These are phyloP conservation scores for Emergomyces orientalis DNA, from an alignment of 2,329 filamentous ascomycete genomes.

Conservation along the genomic window DNA sequence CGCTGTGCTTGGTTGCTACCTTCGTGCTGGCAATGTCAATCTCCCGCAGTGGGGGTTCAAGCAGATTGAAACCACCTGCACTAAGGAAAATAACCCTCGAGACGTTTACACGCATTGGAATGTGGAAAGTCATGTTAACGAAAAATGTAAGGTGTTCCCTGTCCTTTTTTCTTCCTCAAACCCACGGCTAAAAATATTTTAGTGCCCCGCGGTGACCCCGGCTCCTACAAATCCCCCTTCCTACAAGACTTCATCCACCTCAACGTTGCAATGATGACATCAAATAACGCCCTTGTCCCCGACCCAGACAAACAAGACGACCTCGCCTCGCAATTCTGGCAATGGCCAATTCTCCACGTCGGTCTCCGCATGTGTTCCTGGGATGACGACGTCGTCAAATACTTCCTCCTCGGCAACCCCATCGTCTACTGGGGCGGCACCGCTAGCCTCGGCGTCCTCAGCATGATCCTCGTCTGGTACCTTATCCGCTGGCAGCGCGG, in stretches of 20 bases:
- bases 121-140: slow-evolving; percentile 88
- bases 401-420: slow-evolving; percentile 96
- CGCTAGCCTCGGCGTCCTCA: slow-evolving; percentile 63
- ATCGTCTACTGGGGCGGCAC: slow-evolving; percentile 94
- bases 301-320: slow-evolving; percentile 99
- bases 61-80: slow-evolving; percentile 95
- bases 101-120: slow-evolving; percentile 99
- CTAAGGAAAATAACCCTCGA: slow-evolving; percentile 81
- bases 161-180: neutral
- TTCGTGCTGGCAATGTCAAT: slow-evolving; percentile 90
- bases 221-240: slow-evolving; percentile 93
- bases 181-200: slow-evolving; percentile 15
- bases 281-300: slow-evolving; percentile 94
- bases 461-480: slow-evolving; percentile 69
- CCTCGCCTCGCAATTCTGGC: slow-evolving; percentile 92
- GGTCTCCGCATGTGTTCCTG: slow-evolving; percentile 97
- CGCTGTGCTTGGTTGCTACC: slow-evolving; percentile 74
- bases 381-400: slow-evolving; percentile 93
- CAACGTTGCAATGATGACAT: slow-evolving; percentile 99
- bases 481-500: slow-evolving; percentile 92
- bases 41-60: slow-evolving; percentile 99
- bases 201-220: slow-evolving; percentile 84
- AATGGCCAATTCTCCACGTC: slow-evolving; percentile 93
- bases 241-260: slow-evolving; percentile 95
- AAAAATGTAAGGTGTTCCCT: slow-evolving; percentile 61